These are phyloP conservation scores for Ogataea pignaliae DNA, from an alignment of 805 yeast species.

Conservation along the genomic window DNA sequence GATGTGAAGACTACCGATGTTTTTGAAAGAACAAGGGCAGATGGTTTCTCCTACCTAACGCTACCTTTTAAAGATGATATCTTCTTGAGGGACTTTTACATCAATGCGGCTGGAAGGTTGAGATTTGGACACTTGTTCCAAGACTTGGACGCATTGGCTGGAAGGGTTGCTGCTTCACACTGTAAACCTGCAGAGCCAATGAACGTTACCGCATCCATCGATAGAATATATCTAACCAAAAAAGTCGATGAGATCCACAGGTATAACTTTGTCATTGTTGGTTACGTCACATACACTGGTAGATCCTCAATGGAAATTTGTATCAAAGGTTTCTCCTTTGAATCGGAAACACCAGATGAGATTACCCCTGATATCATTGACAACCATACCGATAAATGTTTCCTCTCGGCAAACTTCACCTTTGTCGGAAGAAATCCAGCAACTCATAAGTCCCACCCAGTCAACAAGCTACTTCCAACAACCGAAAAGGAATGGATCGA, in stretches of 20 bases:
- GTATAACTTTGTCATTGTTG: conserved; percentile 78
- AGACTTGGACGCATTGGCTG: conserved; percentile 91
- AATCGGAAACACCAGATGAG: conserved; percentile 43
- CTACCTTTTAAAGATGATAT: conserved; percentile 83
- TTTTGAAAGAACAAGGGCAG: conserved; percentile 68
- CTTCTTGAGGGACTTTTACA: conserved; percentile 80
- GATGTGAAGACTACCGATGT: conserved; percentile 69
- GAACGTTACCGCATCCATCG: conserved; percentile 93
- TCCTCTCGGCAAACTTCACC: conserved; percentile 86
- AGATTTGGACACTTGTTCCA: conserved; percentile 92
- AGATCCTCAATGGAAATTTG: conserved; percentile 93
- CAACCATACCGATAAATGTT: conserved; percentile 52
- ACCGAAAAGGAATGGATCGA: conserved; percentile 76
- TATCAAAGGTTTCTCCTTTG: conserved; percentile 80
- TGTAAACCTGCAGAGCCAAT: conserved; percentile 95
- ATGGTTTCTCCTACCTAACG: conserved; percentile 65
- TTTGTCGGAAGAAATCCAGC: conserved; percentile 94
- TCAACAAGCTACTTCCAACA: conserved; percentile 73
- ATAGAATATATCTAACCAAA: conserved; percentile 81
- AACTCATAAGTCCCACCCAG: conserved; percentile 85
- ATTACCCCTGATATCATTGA: conserved; percentile 56
- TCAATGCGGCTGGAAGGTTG: conserved; percentile 86
- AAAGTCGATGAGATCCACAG: conserved; percentile 73
- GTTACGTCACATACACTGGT: conserved; percentile 94
- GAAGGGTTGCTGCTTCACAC: conserved; percentile 88